A percentile compares a stretch with the other conserved stretches of the same genome.
Evolutionary conservation across 1,284 basidiomycete species (phyloP).

Genomic region (Thecaphora thlaspeos): DNA sequence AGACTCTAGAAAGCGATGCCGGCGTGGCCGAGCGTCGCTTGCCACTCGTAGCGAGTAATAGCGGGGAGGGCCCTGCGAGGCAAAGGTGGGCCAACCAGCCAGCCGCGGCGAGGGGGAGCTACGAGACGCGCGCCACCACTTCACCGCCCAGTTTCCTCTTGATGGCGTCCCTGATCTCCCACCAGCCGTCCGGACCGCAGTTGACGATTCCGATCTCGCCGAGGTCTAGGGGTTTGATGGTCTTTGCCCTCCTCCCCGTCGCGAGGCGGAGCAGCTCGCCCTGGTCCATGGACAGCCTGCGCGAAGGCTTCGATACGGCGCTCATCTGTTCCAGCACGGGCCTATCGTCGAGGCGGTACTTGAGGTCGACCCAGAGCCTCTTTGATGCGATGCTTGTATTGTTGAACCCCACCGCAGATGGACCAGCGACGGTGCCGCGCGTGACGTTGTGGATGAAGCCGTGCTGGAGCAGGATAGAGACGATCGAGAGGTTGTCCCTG

Average conservation of each 20-base stretch:
- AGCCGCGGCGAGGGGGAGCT: neutral
- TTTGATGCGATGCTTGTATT: conserved; percentile 58
- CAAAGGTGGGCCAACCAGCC: neutral
- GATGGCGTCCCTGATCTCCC: conserved; percentile 60
- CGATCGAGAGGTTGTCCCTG: conserved; percentile 77
- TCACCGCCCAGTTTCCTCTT: conserved; percentile 57
- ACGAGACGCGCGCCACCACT: conserved; percentile 58
- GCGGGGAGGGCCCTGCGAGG: conserved; percentile 8
- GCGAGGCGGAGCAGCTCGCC: conserved; percentile 73
- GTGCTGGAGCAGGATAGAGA: conserved; percentile 78
- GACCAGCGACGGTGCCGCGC: conserved; percentile 71
- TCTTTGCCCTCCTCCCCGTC: conserved; percentile 59
- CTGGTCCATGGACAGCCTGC: conserved; percentile 71
- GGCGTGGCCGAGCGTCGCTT: too few species aligned
- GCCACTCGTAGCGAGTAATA: too few species aligned
- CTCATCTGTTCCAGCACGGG: conserved; percentile 75
- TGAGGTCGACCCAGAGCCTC: conserved; percentile 80
- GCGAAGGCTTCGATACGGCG: conserved; percentile 72
- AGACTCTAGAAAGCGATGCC: too few species aligned
- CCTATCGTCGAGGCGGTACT: conserved; percentile 75
- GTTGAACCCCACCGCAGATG: conserved; percentile 68
- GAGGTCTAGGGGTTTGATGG: conserved; percentile 73
- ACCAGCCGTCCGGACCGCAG: conserved; percentile 63
- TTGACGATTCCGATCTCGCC: conserved; percentile 81
- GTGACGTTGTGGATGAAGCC: conserved; percentile 80